A percentile compares a stretch with the other conserved stretches of the same genome.
Evolutionary conservation across 495 filamentous ascomycete species (phyloP).

Genomic region (Daldinia decipiens): DNA sequence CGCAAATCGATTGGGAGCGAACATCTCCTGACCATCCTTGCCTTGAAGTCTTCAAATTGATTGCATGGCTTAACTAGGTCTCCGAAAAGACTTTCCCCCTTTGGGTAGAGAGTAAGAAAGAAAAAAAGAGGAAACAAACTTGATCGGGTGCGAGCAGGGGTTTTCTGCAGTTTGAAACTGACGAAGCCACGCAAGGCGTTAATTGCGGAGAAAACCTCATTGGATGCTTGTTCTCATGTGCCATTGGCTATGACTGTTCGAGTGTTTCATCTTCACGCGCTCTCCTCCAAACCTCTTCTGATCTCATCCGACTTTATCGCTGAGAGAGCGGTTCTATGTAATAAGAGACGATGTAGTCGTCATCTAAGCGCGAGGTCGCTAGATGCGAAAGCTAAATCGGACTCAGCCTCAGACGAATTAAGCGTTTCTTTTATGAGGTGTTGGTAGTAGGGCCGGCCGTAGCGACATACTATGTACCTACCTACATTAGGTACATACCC

Average conservation of each 20-base stretch:
- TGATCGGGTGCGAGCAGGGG: conserved; percentile 26
- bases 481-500: too few relatives aligned
- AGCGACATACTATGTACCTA: too few relatives aligned
- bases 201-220: conserved; percentile 33
- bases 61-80: conserved; percentile 17
- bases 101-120: conserved; percentile 21
- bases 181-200: conserved; percentile 43
- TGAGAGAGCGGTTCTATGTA: conserved; percentile 18
- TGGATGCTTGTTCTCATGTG: conserved; percentile 27
- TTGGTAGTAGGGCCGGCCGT: conserved; percentile 7
- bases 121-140: conserved; percentile 25
- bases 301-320: conserved; percentile 28
- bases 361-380: conserved; percentile 11
- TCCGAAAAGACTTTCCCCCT: conserved; percentile 23
- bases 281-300: conserved; percentile 36
- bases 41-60: conserved; percentile 34
- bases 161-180: conserved; percentile 42
- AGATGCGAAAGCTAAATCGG: conserved; percentile 4
- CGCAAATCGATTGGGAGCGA: conserved; percentile 29
- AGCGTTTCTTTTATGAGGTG: conserved; percentile 1
- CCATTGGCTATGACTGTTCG: conserved; percentile 37
- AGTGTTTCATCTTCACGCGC: conserved; percentile 38
- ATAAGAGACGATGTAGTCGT: conserved; percentile 25
- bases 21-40: conserved; percentile 28
- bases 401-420: conserved; percentile 26